phyloP scores from a whole-genome alignment of 1,284 basidiomycete species.

The Leccinum holopus region DNA sequence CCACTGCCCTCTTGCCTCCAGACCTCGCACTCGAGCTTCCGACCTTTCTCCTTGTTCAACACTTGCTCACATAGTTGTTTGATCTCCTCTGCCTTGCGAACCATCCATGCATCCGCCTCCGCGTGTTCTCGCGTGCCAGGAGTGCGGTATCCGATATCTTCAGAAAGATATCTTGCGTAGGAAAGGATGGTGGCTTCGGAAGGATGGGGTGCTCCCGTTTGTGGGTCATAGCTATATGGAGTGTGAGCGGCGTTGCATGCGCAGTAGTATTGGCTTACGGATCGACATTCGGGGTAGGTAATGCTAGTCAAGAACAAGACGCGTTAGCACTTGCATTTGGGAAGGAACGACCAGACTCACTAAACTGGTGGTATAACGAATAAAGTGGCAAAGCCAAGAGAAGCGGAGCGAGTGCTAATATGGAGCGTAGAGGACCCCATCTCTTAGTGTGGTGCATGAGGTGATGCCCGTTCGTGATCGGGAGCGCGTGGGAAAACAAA shows the following conservation, averaged over 20 bases:
- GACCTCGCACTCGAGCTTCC: constrained; percentile 80
- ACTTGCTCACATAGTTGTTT: constrained; percentile 60
- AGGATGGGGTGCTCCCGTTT: constrained; percentile 61
- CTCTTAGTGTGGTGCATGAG: neutral
- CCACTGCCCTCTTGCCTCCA: constrained; percentile 87
- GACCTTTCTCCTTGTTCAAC: constrained; percentile 43
- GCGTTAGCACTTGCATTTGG: neutral
- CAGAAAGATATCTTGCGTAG: constrained; percentile 65
- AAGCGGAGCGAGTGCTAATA: constrained; percentile 46
- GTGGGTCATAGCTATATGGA: constrained; percentile 46
- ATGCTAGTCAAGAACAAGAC: constrained; percentile 26
- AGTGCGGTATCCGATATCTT: constrained; percentile 88
- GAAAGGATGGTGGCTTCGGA: constrained; percentile 68
- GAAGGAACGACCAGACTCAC: constrained; percentile 29
- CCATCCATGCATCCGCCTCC: constrained; percentile 82
- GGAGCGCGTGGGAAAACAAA: neutral
- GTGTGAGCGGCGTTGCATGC: neutral
- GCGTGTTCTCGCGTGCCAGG: constrained; percentile 92
- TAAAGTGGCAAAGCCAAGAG: constrained; percentile 43
- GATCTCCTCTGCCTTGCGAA: constrained; percentile 58
- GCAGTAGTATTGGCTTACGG: constrained; percentile 31
- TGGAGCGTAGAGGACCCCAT: constrained; percentile 48
- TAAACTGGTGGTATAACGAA: constrained; percentile 44
- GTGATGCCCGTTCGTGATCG: neutral
- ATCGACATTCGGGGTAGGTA: constrained; percentile 41